Evolutionary conservation across 495 filamentous ascomycete genomes (phyloP).

Genomic region (Pyrenula aspistea): DNA sequence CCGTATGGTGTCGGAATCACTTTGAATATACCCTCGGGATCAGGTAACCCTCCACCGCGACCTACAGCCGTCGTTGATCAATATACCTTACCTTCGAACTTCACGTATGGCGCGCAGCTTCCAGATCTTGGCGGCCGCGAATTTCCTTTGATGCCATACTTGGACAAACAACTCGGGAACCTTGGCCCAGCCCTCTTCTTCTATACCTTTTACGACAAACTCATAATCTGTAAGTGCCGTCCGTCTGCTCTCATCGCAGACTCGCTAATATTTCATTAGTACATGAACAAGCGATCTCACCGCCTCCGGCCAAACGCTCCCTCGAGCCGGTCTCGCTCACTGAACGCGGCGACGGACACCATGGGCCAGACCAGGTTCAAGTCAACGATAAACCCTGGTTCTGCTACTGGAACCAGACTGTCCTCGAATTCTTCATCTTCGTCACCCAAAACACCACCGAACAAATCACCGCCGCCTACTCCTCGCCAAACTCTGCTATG

Average conservation of each 20-base stretch:
- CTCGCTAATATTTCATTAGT: not conserved
- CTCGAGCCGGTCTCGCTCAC: constrained; percentile 2
- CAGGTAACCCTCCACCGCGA: constrained; percentile 1
- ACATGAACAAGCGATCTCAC: not conserved
- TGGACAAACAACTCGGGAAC: constrained; percentile 45
- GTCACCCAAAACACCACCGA: constrained; percentile 11
- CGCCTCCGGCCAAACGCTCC: constrained; percentile 6
- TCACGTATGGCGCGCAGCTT: constrained; percentile 63
- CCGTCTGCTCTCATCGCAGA: not conserved
- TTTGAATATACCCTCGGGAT: constrained; percentile 19
- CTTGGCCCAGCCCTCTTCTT: constrained; percentile 71
- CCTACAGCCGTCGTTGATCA: not conserved
- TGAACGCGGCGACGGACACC: not conserved
- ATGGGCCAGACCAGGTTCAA: constrained; percentile 35
- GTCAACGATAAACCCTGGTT: constrained; percentile 68
- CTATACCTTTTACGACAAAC: constrained; percentile 60
- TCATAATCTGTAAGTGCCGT: constrained; percentile 42
- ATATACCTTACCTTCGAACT: constrained; percentile 20
- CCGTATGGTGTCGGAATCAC: constrained; percentile 27
- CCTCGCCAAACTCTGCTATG: constrained; percentile 3
- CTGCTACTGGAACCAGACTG: constrained; percentile 77
- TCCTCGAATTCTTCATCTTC: constrained; percentile 70
- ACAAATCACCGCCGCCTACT: not conserved
- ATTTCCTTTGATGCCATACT: constrained; percentile 45
- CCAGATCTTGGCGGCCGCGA: constrained; percentile 37